Evolutionary conservation across 73 alveolate species (phyloP), one percentile per base, ranked within the genome.

Genomic region (Blepharisma japonicum): DNA sequence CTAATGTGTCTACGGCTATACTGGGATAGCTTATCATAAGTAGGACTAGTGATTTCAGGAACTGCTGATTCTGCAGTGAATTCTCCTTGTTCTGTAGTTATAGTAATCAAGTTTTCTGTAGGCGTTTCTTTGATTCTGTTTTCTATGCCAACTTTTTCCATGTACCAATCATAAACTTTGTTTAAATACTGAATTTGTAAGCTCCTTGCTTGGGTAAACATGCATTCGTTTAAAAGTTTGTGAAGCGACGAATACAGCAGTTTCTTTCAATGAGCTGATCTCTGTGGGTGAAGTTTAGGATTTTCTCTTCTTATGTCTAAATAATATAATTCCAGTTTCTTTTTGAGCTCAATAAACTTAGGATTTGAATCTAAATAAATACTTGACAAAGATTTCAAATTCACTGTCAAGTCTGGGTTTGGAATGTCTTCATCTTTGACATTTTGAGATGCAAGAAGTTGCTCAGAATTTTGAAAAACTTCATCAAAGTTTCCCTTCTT

Each of bases 301-400:
- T 70, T 45, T 25, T 70, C 46, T 70, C 66, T 70, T 38, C 80
- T 23, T 72, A 11, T 18, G 6, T 70, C 80, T 45, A 70, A 25
- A 39, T 70, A 20, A 45, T 45, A 70, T 18, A 7, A 11, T 45
- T 70, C 80, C 23, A 70, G 61, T 2, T 8, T 70, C 27, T 47
- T 70, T 47, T 70, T 70, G 11, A 70, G 27, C 56, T 70, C 56
- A 7, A 18, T 18, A 54, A 70, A 70, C 11, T 45, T 23, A 45
- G 80, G 80, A n/a, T 70, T 11, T 11, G 23, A 18, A 45, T 70
- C 66, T 23, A 70, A 39, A 25, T 61, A 61, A 18, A 61, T 25
- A 25, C 74, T 61, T 14, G 49, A 14, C 23, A 61, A 2, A 9
- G 74, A 61, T 25, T 61, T 61, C 50, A 61, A 20, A 25, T 39